Base-by-base conservation (phyloP, 805 yeast genomes). In the Peterozyma toletana region DNA sequence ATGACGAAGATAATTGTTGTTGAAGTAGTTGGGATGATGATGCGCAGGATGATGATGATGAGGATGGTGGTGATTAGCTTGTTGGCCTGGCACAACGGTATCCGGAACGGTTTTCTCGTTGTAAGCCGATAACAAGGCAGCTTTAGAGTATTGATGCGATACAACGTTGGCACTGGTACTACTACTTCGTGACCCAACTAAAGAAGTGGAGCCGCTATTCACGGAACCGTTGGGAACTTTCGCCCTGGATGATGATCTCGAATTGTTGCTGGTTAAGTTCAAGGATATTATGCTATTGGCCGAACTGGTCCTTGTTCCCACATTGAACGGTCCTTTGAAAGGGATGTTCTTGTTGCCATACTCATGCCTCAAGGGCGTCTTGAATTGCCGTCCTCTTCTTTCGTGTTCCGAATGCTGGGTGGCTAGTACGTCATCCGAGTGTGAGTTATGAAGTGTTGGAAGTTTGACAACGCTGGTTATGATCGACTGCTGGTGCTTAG, bases 71-170 rank as follows among this genome's bases (percentile, higher is more conserved):
- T 18, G 40, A 9, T 13, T 29, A 1, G 54, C 52, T n/a, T 48
- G 36, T 14, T 37, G 27, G 16, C 17, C 31, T 2, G 59, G 61
- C 7, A 48, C 50, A 7, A 51, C 51, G 9, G 50, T 60, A 33
- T 59, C 62, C 29, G 56, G 45, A 3, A 56, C 64, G 33, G 50
- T 53, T 2, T 52, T 41, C 15, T 60, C 65, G 40, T 58, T 53
- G 43, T 59, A 59, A 9, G 60, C 50, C 17, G 55, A 54, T 18
- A 58, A 18, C 16, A 37, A 52, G 38, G 10, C 33, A 35, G 3
- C 16, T 21, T 15, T 44, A 46, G 44, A 50, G 48, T 11, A 52
- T 11, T 14, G 43, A 36, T 30, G 13, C 13, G 34, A 9, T 5
- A 31, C 34, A 31, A 5, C 13, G 34, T 14, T 31, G 27, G 27